Conservation (phyloP, 2,329 filamentous ascomycete species). For the Fusarium siculi region DNA sequence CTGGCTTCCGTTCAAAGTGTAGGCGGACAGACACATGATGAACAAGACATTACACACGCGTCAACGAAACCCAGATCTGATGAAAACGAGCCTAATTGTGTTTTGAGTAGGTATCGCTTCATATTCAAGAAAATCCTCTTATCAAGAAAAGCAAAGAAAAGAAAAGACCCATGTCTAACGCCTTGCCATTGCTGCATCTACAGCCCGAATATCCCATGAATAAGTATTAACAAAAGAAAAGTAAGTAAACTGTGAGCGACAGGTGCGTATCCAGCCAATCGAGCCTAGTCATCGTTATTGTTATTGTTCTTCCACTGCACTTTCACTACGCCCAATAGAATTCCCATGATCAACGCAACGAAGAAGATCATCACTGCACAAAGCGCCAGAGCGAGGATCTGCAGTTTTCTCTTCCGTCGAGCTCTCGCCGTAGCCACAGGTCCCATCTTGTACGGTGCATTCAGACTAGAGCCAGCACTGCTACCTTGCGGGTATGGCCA, state of each 20-base stretch:
- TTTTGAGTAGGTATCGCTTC: neutral
- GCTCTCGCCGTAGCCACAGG: slow-evolving; percentile 38
- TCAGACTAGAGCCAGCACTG: slow-evolving; percentile 27
- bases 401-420: slow-evolving; percentile 34
- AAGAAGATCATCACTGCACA: slow-evolving; percentile 39
- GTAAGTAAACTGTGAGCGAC: neutral
- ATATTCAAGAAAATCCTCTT: neutral
- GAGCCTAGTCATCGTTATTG: slow-evolving; percentile 12
- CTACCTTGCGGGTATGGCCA: slow-evolving; percentile 35
- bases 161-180: neutral
- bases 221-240: slow-evolving; percentile 1
- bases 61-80: too few relatives aligned
- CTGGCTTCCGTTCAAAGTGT: too few relatives aligned
- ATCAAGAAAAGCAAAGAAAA: neutral
- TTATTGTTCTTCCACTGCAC: slow-evolving; percentile 30
- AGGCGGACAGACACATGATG: neutral
- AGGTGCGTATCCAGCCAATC: neutral
- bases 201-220: neutral
- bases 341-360: slow-evolving; percentile 41
- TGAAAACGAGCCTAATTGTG: neutral
- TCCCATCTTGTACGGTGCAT: slow-evolving; percentile 35
- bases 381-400: slow-evolving; percentile 37
- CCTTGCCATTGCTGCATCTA: slow-evolving; percentile 9
- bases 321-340: slow-evolving; percentile 43
- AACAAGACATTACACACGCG: neutral